Conservation (phyloP, 345 rosid species). For the Melaleuca alternifolia region DNA sequence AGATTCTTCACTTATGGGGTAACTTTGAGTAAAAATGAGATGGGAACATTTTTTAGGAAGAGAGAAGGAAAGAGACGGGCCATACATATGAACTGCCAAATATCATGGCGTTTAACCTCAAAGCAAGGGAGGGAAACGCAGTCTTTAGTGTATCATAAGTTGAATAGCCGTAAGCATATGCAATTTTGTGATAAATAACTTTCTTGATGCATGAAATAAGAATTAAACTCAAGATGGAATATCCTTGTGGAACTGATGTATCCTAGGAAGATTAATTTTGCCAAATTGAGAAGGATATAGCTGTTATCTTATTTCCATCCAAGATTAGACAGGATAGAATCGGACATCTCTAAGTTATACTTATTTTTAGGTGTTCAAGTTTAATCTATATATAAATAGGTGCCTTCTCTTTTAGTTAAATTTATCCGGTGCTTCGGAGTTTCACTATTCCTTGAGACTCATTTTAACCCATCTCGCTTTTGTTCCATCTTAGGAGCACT, state of each 20-base stretch:
- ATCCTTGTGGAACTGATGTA: background rate
- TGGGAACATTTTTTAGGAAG: background rate
- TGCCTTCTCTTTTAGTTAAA: background rate
- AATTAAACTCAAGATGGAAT: background rate
- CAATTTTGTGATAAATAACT: background rate
- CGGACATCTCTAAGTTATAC: background rate
- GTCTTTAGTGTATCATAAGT: background rate
- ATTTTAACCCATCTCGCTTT: background rate
- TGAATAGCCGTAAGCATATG: background rate
- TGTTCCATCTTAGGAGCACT: background rate
- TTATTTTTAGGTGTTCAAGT: no score
- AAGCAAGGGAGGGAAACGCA: background rate
- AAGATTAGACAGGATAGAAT: background rate
- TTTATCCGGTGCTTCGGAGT: background rate
- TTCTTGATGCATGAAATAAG: background rate
- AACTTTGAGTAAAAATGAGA: no score
- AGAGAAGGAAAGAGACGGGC: background rate
- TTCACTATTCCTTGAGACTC: background rate
- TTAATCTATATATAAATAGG: background rate
- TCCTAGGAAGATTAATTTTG: background rate
- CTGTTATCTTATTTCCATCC: background rate
- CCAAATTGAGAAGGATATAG: background rate
- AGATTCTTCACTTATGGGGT: background rate
- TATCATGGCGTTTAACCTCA: background rate
- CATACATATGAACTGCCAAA: background rate